Evolutionary conservation across 2,329 filamentous ascomycete genomes (phyloP).

Genomic region (Cryphonectria radicalis): DNA sequence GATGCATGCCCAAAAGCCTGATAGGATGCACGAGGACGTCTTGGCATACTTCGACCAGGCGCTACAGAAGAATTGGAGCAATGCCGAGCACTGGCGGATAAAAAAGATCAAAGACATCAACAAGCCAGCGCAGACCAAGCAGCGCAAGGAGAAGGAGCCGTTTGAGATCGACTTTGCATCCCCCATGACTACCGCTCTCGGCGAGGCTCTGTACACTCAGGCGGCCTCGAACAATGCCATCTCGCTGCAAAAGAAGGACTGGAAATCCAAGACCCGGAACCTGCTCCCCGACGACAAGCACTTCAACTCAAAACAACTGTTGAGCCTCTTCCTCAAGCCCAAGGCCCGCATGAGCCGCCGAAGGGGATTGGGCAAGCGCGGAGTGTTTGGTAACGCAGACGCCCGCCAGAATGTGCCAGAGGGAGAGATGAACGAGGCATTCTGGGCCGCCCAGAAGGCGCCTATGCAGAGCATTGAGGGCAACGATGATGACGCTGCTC

Average conservation of each 20-base stretch:
- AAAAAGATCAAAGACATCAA: slow-evolving; percentile 81
- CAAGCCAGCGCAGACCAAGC: slow-evolving; percentile 66
- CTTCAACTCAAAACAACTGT: slow-evolving; percentile 90
- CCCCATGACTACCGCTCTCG: slow-evolving; percentile 70
- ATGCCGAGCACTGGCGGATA: slow-evolving; percentile 98
- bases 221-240: slow-evolving; percentile 82
- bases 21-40: slow-evolving; percentile 85
- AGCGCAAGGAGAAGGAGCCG: slow-evolving; percentile 92
- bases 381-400: slow-evolving; percentile 46
- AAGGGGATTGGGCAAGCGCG: slow-evolving; percentile 56
- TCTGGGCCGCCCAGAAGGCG: slow-evolving; percentile 81
- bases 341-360: slow-evolving; percentile 80
- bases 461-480: slow-evolving; percentile 44
- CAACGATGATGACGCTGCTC: slow-evolving; percentile 55
- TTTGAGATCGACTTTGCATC: slow-evolving; percentile 92
- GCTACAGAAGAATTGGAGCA: slow-evolving; percentile 95
- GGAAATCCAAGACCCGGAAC: slow-evolving; percentile 92
- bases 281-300: slow-evolving; percentile 97
- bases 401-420: slow-evolving; percentile 59
- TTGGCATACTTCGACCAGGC: slow-evolving; percentile 98
- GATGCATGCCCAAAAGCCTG: slow-evolving; percentile 67
- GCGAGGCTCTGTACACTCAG: slow-evolving; percentile 79
- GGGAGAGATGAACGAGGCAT: slow-evolving; percentile 90
- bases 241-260: slow-evolving; percentile 88
- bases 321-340: slow-evolving; percentile 92